Evolutionary conservation across 176 grass and related monocot genomes (phyloP), one percentile per base, ranked within the genome.

Genomic region (Oryza officinalis): DNA sequence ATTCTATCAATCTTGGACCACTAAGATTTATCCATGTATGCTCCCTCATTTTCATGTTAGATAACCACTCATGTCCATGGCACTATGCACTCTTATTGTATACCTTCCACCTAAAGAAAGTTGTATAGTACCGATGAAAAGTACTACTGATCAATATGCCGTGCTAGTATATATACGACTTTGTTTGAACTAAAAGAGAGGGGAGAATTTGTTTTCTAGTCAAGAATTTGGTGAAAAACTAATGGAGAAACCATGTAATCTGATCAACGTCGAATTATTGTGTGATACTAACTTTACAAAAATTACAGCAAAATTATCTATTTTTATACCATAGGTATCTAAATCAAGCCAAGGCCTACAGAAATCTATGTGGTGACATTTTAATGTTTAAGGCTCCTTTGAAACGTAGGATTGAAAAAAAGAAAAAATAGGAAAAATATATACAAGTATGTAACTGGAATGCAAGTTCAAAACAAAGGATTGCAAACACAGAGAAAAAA

Each of bases 11-110:
- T 31, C 2, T 7, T 65, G 70, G 71, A 75, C 63, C 78, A 81
- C 69, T 61, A 32, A 22, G 35, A 12, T 79, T 71, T 33, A 63
- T 67, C n/a, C 61, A 61, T 25, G 7, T 61, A 25, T 57, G 52
- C 52, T 52, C 35, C 22, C 52, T 67, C 47, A 47, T 83, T 65
- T 74, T 75, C 38, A 66, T 8, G 40, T 35, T 83, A 43, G 37
- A 83, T 33, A 22, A 38, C 28, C 71, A 52, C 71, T 72, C 41
- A 46, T 72, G 25, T 47, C 70, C 25, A 49, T 20, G 26, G 26
- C 22, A 61, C 57, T 61, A n/a, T 49, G 15, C 47, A 18, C 72
- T 65, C 69, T 65, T 25, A 32, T 26, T 46, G 27, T n/a, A 40
- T 45, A 27, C 57, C 31, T 10, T 5, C n/a, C 10, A n/a, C 47